Evolutionary conservation across 2,329 filamentous ascomycete species (phyloP), one percentile per base, ranked within the genome.

Genomic region (Atkinsonella texensis): DNA sequence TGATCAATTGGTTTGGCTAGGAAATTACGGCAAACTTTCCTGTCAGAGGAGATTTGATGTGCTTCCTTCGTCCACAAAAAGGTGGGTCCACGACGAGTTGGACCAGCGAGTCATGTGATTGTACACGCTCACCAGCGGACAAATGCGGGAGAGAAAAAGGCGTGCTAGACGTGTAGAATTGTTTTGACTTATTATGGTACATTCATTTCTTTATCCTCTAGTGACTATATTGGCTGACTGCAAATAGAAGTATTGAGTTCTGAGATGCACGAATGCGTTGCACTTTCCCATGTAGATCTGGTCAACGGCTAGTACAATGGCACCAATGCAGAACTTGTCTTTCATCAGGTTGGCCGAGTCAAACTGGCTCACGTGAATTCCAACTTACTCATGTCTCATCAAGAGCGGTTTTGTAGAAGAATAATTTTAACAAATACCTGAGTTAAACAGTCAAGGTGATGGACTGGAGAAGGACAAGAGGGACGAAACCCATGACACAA

Each of bases 41-140:
- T 42, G 20, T 51, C 52, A 55, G 57, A 58, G 57, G 56, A 59
- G 56, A 58, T 60, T 59, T 53, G 58, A 58, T 52, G 54, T 54
- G 56, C 52, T 53, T 35, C 42, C 40, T 53, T 35, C 42, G 40
- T 49, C 18, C 20, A 48, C 49, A 38, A 47, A 45, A 58, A 57
- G 57, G 28, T 28, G 28, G 28, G 28, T 28, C 28, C 28, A 8
- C 28, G 28, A 28, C 28, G 28, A 28, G 59, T 56, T 57, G 57
- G 57, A 48, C 13, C 48, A 3, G n/a, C n/a, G 10, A 38, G 23
- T 59, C 57, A 58, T 56, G 57, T 59, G 57, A 56, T 43, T n/a
- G 18, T 32, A 18, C 23, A 11, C 28, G 10, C 3, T 10, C 15
- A 32, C 10, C 42, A 32, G 13, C 15, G 11, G 35, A 2, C 35